Conservation (phyloP, 495 filamentous ascomycete species). For the Poronia punctata region DNA sequence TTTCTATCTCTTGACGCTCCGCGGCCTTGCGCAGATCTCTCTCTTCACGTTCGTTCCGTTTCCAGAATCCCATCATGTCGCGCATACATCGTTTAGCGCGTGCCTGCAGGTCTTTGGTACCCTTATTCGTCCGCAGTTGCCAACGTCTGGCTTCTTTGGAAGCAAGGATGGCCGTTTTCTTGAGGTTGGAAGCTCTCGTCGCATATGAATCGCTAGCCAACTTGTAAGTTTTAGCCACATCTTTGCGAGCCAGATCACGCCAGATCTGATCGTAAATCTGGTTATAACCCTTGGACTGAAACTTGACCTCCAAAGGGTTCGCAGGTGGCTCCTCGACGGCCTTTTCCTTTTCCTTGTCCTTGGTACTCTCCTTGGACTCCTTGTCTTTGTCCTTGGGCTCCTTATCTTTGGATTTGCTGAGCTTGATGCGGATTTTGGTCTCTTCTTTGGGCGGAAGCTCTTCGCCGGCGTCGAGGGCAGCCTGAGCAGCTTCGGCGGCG, state of each 20-base stretch:
- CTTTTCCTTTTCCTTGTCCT: constrained; percentile 64
- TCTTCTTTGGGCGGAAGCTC: constrained; percentile 69
- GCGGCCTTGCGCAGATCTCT: constrained; percentile 88
- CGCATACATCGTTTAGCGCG: constrained; percentile 96
- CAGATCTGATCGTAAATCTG: constrained; percentile 98
- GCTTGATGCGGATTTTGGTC: constrained; percentile 52
- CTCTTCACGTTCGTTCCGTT: constrained; percentile 95
- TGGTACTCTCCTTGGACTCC: constrained; percentile 33
- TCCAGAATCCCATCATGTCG: constrained; percentile 99
- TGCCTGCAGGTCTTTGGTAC: constrained; percentile 93
- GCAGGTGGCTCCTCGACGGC: constrained; percentile 49
- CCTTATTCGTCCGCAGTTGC: constrained; percentile 97
- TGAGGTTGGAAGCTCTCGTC: constrained; percentile 83
- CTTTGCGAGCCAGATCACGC: constrained; percentile 88
- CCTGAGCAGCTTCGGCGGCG: constrained; percentile 79
- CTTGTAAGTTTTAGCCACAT: constrained; percentile 84
- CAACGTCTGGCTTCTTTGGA: constrained; percentile 96
- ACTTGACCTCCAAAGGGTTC: constrained; percentile 44
- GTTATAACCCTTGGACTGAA: constrained; percentile 85
- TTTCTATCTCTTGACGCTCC: constrained; percentile 93
- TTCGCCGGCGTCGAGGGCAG: constrained; percentile 75
- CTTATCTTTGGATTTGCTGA: constrained; percentile 42
- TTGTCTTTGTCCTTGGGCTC: constrained; percentile 40
- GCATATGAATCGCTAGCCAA: constrained; percentile 74
- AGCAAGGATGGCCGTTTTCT: constrained; percentile 95